Conservation (phyloP, 140 eudicot genomes). For the Flaveria floridana region DNA sequence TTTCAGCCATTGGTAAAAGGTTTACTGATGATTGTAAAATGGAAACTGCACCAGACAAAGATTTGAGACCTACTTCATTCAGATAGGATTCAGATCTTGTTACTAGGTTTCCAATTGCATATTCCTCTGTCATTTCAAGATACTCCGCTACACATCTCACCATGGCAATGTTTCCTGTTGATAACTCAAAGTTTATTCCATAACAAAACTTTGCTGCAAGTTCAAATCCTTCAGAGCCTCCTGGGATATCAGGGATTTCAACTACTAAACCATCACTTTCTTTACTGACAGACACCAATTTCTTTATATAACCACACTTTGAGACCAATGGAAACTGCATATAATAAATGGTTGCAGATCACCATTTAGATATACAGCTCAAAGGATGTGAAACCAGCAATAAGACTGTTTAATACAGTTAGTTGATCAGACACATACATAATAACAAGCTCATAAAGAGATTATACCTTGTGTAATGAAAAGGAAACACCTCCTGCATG, state of each 20-base stretch:
- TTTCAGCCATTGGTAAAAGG: constrained; percentile 56
- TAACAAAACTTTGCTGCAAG: constrained; percentile 96
- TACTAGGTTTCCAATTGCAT: constrained; percentile 61
- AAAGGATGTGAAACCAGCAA: too few species aligned
- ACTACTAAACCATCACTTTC: constrained; percentile 39
- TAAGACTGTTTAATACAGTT: background rate
- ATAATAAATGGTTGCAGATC: background rate
- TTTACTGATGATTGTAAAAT: constrained; percentile 51
- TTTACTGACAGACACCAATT: constrained; percentile 45
- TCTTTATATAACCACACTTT: constrained; percentile 73
- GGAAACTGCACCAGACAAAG: constrained; percentile 54
- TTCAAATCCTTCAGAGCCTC: constrained; percentile 86
- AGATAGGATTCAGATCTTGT: constrained; percentile 67
- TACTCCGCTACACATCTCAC: constrained; percentile 82
- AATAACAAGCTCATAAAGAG: constrained; percentile 7
- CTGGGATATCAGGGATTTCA: constrained; percentile 73
- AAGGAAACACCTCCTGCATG: constrained; percentile 67
- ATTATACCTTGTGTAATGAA: constrained; percentile 79
- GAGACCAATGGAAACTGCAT: constrained; percentile 83
- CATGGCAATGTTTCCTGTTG: constrained; percentile 73
- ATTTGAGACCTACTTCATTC: constrained; percentile 66
- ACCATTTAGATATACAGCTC: background rate
- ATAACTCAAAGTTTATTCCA: constrained; percentile 75
- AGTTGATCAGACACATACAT: background rate
- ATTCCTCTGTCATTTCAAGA: constrained; percentile 95